These are phyloP conservation scores for Kokia cookei DNA, from an alignment of 441 rosid genomes.

Conservation along the genomic window DNA sequence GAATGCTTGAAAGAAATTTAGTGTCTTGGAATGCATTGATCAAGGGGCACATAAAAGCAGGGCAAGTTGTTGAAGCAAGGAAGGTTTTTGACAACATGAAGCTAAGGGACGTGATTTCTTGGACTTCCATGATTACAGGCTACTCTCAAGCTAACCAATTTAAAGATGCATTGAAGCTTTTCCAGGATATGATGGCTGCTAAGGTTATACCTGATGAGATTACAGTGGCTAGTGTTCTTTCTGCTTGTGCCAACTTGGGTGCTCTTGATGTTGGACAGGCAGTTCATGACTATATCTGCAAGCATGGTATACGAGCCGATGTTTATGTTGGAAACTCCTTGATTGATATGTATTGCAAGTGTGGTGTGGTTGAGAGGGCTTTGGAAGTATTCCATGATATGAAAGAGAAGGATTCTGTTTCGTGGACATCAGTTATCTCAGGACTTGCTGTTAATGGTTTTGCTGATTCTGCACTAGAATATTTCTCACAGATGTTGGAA, in stretches of 20 bases:
- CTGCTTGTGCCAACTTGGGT: slow-evolving; percentile 39
- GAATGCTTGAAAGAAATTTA: slow-evolving; percentile 36
- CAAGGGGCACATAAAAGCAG: slow-evolving; percentile 19
- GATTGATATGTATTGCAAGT: slow-evolving; percentile 46
- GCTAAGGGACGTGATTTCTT: slow-evolving; percentile 47
- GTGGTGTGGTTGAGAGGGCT: slow-evolving; percentile 31
- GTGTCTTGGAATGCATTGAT: slow-evolving; percentile 57
- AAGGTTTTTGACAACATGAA: slow-evolving; percentile 42
- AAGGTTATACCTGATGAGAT: slow-evolving; percentile 34
- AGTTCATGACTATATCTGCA: slow-evolving; percentile 25
- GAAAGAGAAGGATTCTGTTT: slow-evolving; percentile 30
- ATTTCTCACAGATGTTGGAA: slow-evolving; percentile 40
- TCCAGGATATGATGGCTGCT: slow-evolving; percentile 33
- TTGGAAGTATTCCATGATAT: slow-evolving; percentile 28
- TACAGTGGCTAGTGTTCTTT: slow-evolving; percentile 33
- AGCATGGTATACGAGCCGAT: slow-evolving; percentile 20
- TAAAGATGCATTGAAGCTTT: slow-evolving; percentile 36
- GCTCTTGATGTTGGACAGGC: slow-evolving; percentile 28
- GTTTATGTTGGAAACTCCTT: slow-evolving; percentile 35
- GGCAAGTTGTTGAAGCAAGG: slow-evolving; percentile 28
- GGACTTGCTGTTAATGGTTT: slow-evolving; percentile 47
- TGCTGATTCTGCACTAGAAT: slow-evolving; percentile 28
- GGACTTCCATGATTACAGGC: slow-evolving; percentile 47
- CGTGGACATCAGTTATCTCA: slow-evolving; percentile 41
- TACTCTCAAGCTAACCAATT: slow-evolving; percentile 32